Evolutionary conservation across 192 early-diverging fungal genomes (phyloP).

Genomic region (Helicostylum pulchrum): DNA sequence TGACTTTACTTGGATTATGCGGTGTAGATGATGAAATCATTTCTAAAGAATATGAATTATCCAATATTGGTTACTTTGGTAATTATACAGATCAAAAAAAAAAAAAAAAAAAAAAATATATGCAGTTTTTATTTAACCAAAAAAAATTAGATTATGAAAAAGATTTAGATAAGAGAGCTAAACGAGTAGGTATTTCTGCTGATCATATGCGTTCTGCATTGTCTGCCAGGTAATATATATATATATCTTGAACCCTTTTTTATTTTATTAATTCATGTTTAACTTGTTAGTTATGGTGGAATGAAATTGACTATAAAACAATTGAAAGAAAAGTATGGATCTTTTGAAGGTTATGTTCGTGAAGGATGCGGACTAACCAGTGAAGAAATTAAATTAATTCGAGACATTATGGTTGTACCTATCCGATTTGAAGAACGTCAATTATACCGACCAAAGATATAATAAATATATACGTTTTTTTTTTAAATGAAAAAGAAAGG

Average conservation of each 20-base stretch:
- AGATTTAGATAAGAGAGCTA: slow-evolving; percentile 18
- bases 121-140: background rate
- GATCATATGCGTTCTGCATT: slow-evolving; percentile 29
- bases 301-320: slow-evolving; percentile 32
- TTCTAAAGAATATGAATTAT: slow-evolving; percentile 61
- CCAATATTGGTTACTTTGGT: slow-evolving; percentile 39
- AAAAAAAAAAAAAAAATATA: background rate
- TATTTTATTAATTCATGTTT: background rate
- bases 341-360: slow-evolving; percentile 42
- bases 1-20: slow-evolving; percentile 55
- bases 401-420: slow-evolving; percentile 40
- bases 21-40: slow-evolving; percentile 69
- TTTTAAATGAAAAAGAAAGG: background rate
- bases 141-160: background rate
- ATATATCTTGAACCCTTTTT: background rate
- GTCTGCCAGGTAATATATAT: slow-evolving; percentile 15
- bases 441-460: slow-evolving; percentile 20
- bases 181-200: slow-evolving; percentile 9
- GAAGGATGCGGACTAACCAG: slow-evolving; percentile 37
- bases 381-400: slow-evolving; percentile 37
- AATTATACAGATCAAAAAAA: background rate
- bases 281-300: slow-evolving; percentile 3
- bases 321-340: slow-evolving; percentile 45
- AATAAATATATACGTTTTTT: background rate
- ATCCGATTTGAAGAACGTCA: slow-evolving; percentile 39